These are phyloP conservation scores for Ensete glaucum DNA, from an alignment of 176 grass and related monocot species.

Conservation along the genomic window DNA sequence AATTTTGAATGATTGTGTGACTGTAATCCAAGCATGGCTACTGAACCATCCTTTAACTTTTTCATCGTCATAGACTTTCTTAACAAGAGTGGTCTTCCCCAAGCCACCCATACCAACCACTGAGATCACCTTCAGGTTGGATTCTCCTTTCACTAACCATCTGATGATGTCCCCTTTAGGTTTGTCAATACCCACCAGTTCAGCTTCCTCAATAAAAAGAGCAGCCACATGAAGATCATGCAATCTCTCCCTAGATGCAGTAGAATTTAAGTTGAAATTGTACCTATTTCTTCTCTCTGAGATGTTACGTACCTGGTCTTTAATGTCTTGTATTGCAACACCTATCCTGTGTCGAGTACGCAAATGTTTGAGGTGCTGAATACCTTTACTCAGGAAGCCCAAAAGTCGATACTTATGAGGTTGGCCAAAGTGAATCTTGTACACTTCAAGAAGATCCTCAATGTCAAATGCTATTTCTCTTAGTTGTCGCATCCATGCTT, in stretches of 20 bases:
- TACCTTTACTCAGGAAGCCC: conserved; percentile 3
- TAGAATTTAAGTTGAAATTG: neutral
- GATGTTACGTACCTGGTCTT: neutral
- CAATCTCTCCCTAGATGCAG: conserved; percentile 8
- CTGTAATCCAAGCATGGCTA: conserved; percentile 25
- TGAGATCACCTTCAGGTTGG: conserved; percentile 21
- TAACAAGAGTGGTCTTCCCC: conserved; percentile 33
- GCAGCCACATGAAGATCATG: conserved; percentile 19
- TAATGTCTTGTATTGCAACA: conserved; percentile 4
- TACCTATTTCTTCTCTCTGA: neutral
- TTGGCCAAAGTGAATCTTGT: conserved; percentile 7
- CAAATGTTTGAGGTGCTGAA: conserved; percentile 6
- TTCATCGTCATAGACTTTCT: conserved; percentile 25
- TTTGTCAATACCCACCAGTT: conserved; percentile 22
- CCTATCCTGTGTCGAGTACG: neutral
- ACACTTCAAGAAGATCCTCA: conserved; percentile 34
- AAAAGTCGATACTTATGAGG: neutral
- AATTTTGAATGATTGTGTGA: conserved; percentile 11
- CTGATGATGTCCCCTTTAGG: conserved; percentile 9
- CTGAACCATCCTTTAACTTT: conserved; percentile 22
- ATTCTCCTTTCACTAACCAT: conserved; percentile 8
- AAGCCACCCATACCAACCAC: conserved; percentile 27
- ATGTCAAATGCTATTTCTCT: conserved; percentile 29
- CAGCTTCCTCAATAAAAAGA: conserved; percentile 22
- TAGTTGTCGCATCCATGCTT: conserved; percentile 21